Base-by-base conservation (phyloP, 768 basidiomycete genomes). In the Tylopilus rubrobrunneus region DNA sequence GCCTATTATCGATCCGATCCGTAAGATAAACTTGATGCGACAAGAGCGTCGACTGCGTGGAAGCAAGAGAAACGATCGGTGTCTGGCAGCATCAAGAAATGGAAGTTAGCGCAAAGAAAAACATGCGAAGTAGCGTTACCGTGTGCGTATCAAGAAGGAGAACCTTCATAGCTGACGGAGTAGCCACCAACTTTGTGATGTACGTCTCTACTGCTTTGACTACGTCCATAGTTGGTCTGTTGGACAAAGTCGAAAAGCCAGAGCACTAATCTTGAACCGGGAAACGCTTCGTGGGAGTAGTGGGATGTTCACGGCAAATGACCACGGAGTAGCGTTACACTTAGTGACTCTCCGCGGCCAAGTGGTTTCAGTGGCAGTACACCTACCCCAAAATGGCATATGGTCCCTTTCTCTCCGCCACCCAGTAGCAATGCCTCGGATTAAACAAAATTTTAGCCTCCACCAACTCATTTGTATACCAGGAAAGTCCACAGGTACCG, bases 181-280 rank as follows among this genome's bases (percentile, higher is more conserved):
- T 83, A 21, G 88, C 85, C 53, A 97, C 81, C 77, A 97, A 77
- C 76, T 89, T 96, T 56, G 83, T 81, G 67, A 98, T 80, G 76
- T 98, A 99, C 6, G 86, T 89, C 73, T 95, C 92, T 28, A 97
- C 86, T 8, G 97, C 97, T 72, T 95, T 96, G 64, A 93, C 79
- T 59, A 95, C 86, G 72, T 99, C 95, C 97, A 98, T 98, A 23
- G 11, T 19, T 40, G 27, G 27, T 41, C 34, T 17, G 48, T 23
- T 41, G 39, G 31, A 33, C n/a, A 49, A 45, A 21, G 36, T 14
- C 29, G 17, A 15, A 40, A 19, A 47, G 23, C 19, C 28, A 36
- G 23, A 19, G 37, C 37, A 21, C 44, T 21, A 10, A 34, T 50
- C 21, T 47, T 29, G 36, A 15, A 52, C 37, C 12, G 39, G n/a